Evolutionary conservation across 164 flowering plant species (phyloP).

Genomic region (Umbilicus rupestris): DNA sequence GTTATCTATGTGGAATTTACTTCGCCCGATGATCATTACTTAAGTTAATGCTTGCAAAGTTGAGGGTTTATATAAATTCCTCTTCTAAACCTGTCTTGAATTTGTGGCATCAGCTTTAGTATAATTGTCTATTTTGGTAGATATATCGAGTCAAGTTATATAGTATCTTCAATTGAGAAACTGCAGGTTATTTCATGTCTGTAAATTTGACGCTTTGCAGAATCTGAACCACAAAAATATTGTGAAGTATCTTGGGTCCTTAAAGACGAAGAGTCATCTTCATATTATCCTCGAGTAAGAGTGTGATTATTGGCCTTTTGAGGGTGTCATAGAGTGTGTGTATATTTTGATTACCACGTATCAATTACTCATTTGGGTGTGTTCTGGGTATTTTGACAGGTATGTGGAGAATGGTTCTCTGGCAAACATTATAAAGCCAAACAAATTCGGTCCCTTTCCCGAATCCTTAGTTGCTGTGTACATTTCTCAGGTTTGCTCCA

Average conservation of each 20-base stretch:
- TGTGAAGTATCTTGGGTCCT: conserved; percentile 96
- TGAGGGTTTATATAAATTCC: no score
- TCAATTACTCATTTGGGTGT: neutral
- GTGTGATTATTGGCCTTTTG: neutral
- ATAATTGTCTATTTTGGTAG: no score
- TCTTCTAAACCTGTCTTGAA: neutral
- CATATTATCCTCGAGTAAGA: conserved; percentile 97
- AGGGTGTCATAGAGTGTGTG: neutral
- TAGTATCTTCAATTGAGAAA: neutral
- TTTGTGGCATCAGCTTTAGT: no score
- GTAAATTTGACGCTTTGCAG: conserved; percentile 27
- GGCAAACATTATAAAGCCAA: conserved; percentile 97
- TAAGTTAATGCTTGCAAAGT: no score
- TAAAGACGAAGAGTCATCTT: conserved; percentile 83
- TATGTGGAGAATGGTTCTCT: conserved; percentile 99
- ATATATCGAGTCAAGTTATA: neutral
- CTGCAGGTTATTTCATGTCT: neutral
- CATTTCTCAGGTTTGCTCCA: conserved; percentile 73
- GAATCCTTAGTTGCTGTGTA: conserved; percentile 93
- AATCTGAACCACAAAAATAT: conserved; percentile 96
- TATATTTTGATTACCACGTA: neutral
- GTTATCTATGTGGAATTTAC: no score
- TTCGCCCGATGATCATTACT: no score
- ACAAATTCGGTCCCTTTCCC: conserved; percentile 97
- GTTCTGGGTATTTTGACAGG: conserved; percentile 24